A percentile compares a stretch with the other conserved stretches of the same genome.
Evolutionary conservation across 2,329 filamentous ascomycete genomes (phyloP).

Genomic region (Pseudogymnoascus sp.): DNA sequence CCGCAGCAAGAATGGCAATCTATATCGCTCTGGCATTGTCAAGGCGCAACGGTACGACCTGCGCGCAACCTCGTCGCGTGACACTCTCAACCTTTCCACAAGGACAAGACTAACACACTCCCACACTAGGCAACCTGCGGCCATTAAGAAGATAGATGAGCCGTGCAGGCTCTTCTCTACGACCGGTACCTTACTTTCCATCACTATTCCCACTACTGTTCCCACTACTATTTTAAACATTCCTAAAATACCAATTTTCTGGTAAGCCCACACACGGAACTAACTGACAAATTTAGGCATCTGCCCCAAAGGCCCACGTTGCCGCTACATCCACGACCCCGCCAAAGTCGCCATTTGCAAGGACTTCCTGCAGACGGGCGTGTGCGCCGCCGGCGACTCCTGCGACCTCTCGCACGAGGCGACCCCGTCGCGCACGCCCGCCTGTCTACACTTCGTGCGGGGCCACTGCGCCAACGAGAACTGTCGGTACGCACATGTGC

Average conservation of each 20-base stretch:
- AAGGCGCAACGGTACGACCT: constrained; percentile 63
- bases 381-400: constrained; percentile 64
- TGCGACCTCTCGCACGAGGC: constrained; percentile 90
- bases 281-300: constrained; percentile 50
- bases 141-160: constrained; percentile 59
- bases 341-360: constrained; percentile 86
- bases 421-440: constrained; percentile 72
- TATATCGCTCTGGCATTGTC: constrained; percentile 68
- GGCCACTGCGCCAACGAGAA: constrained; percentile 80
- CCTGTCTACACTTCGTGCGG: constrained; percentile 82
- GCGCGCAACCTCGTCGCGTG: constrained; percentile 34
- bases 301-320: constrained; percentile 72
- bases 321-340: constrained; percentile 75
- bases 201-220: constrained; percentile 12
- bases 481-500: constrained; percentile 81
- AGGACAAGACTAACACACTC: constrained; percentile 22
- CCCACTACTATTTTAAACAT: neutral
- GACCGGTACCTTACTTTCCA: constrained; percentile 46
- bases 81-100: constrained; percentile 4
- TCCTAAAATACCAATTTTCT: neutral
- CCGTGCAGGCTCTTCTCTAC: constrained; percentile 65
- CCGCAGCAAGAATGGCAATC: constrained; percentile 79
- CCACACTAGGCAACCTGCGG: constrained; percentile 31
- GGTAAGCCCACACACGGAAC: neutral
- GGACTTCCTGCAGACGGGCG: constrained; percentile 69